Percentiles rank a stretch among this genome's conserved stretches.
These are phyloP conservation scores for Tetrapisispora arboricola DNA, from an alignment of 805 yeast genomes.

Conservation along the genomic window DNA sequence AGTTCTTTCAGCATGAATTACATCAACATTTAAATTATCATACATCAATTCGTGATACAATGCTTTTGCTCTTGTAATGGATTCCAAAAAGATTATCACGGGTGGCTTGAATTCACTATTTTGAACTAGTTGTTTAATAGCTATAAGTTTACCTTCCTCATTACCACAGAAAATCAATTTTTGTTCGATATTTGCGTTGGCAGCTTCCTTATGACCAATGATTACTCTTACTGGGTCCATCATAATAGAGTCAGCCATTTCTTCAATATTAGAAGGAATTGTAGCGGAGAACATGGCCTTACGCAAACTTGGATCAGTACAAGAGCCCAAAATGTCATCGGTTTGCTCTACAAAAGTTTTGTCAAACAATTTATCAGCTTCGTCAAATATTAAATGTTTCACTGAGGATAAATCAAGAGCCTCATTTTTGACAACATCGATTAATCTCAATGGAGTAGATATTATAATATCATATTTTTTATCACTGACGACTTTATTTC, in stretches of 20 bases:
- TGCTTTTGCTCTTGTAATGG: constrained; percentile 89
- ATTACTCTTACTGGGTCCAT: constrained; percentile 72
- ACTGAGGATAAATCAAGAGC: constrained; percentile 52
- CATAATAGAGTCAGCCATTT: constrained; percentile 79
- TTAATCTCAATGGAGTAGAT: constrained; percentile 80
- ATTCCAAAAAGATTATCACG: constrained; percentile 81
- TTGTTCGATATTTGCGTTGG: constrained; percentile 75
- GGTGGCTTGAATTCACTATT: constrained; percentile 88
- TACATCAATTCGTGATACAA: constrained; percentile 85
- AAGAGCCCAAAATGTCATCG: constrained; percentile 56
- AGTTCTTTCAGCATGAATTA: constrained; percentile 90
- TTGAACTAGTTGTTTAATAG: constrained; percentile 78
- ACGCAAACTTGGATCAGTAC: constrained; percentile 36
- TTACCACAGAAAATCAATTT: constrained; percentile 76
- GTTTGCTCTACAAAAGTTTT: constrained; percentile 82
- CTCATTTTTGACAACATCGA: constrained; percentile 61
- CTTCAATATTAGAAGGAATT: constrained; percentile 86
- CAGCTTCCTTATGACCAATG: constrained; percentile 91
- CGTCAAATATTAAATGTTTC: constrained; percentile 79
- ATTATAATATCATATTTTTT: constrained; percentile 70
- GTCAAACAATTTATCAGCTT: constrained; percentile 90
- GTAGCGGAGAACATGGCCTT: constrained; percentile 92
- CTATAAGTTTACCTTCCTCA: constrained; percentile 91
- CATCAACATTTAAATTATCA: constrained; percentile 88
- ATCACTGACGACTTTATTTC: constrained; percentile 46